Evolutionary conservation across 2,329 filamentous ascomycete species (phyloP), one percentile per base, ranked within the genome.

Genomic region (Chaetomium strumarium): DNA sequence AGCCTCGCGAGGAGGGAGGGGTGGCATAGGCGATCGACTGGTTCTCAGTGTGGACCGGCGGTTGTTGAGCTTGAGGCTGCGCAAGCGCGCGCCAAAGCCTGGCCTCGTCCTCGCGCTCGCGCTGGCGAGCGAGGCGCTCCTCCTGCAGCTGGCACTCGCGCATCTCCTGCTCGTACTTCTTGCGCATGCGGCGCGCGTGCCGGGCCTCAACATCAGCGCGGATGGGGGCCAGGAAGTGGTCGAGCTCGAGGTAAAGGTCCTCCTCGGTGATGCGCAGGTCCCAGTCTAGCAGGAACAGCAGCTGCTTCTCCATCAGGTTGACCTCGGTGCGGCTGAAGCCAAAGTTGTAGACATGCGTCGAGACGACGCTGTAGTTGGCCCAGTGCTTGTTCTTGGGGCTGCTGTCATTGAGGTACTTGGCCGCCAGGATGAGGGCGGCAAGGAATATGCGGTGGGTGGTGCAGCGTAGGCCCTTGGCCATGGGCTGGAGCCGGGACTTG

Each of bases 331-430:
- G 80, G 64, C 85, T 92, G 78, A 99, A 97, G 63, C 90, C 88
- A 66, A 97, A 99, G 65, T 77, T 81, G 66, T 75, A 78, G 56
- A 63, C 67, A 9, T 77, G 73, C 11, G 84, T 83, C 68, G 77
- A 86, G 62, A 96, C 85, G 64, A 85, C 75, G 55, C 87, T 95
- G 77, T 97, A 99, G 64, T 84, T 86, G 60, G 93, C 91, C 93
- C 93, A 99, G 79, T 99, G 93, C 84, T 97, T 97, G 82, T 99
- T 99, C 84, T 97, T 97, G 58, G 93, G 93, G 12, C 90, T 96
- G 56, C 90, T 96, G 77, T 97, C 93, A 70, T 99, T 97, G 62
- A 97, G 81, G 71, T 96, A 96, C 84, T 99, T 99, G 63, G 93
- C 92, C 1, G 93, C 84, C 42, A 86, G 77, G 66, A 93, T 93